These are phyloP conservation scores for Leccinum fuscescens DNA, from an alignment of 1,284 basidiomycete genomes.

Conservation along the genomic window DNA sequence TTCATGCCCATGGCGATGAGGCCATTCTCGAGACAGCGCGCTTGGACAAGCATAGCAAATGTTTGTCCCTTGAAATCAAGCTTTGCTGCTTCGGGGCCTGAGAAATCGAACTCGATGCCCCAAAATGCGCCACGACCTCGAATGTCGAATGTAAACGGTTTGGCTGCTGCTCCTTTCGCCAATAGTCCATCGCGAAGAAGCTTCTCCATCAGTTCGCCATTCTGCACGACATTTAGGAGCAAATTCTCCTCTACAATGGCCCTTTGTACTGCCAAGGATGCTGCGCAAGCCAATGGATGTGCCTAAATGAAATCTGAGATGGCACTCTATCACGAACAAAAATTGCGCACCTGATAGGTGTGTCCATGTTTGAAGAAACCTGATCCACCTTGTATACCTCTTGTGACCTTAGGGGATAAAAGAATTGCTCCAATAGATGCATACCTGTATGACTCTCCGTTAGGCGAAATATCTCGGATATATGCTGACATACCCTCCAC, in stretches of 20 bases:
- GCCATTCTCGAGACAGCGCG: constrained; percentile 60
- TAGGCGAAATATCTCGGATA: constrained; percentile 1
- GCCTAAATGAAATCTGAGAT: constrained; percentile 40
- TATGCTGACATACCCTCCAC: constrained; percentile 63
- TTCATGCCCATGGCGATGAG: constrained; percentile 70
- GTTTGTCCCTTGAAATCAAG: constrained; percentile 50
- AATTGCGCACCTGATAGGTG: constrained; percentile 68
- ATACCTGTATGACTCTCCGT: constrained; percentile 48
- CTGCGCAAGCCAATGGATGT: constrained; percentile 73
- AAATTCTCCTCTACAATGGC: constrained; percentile 69
- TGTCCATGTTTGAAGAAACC: constrained; percentile 83
- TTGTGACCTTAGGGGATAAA: constrained; percentile 67
- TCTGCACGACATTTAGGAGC: constrained; percentile 59
- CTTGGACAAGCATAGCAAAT: constrained; percentile 67
- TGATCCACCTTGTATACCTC: constrained; percentile 62
- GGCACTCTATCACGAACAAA: neutral
- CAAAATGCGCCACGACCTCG: constrained; percentile 81
- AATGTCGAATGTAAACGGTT: constrained; percentile 70
- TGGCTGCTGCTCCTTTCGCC: constrained; percentile 52
- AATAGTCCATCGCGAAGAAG: constrained; percentile 56
- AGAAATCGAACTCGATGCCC: constrained; percentile 78
- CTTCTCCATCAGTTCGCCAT: constrained; percentile 60
- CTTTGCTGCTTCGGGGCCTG: constrained; percentile 36
- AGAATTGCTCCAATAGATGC: constrained; percentile 81
- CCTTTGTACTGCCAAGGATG: constrained; percentile 75